Conservation (phyloP, 2,329 filamentous ascomycete species). For the Sclerotiophoma versabilis region DNA sequence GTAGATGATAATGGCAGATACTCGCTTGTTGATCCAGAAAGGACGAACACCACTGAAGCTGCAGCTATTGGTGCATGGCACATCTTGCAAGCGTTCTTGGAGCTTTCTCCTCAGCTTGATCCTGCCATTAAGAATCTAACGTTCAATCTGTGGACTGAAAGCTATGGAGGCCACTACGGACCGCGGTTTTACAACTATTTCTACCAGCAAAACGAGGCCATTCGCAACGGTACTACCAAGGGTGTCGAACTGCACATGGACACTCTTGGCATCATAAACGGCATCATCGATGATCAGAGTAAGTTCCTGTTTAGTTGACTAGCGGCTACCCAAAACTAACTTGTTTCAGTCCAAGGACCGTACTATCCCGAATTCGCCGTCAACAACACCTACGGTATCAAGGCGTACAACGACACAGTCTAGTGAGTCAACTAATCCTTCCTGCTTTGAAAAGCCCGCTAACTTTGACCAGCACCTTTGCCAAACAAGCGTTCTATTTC, state of each 20-base stretch:
- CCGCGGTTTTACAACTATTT: constrained; percentile 64
- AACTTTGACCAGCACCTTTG: constrained; percentile 31
- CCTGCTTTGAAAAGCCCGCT: neutral
- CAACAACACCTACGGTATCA: constrained; percentile 63
- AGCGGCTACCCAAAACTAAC: neutral
- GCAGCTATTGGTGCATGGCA: constrained; percentile 48
- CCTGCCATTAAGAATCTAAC: constrained; percentile 59
- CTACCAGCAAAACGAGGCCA: constrained; percentile 62
- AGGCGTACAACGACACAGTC: constrained; percentile 55
- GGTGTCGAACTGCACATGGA: constrained; percentile 62
- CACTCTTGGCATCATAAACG: constrained; percentile 63
- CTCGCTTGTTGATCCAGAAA: constrained; percentile 41
- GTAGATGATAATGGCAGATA: constrained; percentile 38
- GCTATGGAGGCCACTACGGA: constrained; percentile 58
- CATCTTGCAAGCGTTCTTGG: constrained; percentile 46
- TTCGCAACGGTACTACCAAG: constrained; percentile 55
- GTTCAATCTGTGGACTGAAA: constrained; percentile 59
- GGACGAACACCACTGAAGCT: constrained; percentile 42
- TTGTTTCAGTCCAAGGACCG: constrained; percentile 49
- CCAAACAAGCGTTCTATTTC: constrained; percentile 55
- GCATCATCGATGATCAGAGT: constrained; percentile 59
- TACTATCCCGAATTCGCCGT: constrained; percentile 54
- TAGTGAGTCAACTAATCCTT: constrained; percentile 37
- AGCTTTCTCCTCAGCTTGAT: constrained; percentile 53
- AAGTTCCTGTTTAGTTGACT: neutral